Conservation (phyloP, 495 filamentous ascomycete species). For the Lophiostoma macrostomum region DNA sequence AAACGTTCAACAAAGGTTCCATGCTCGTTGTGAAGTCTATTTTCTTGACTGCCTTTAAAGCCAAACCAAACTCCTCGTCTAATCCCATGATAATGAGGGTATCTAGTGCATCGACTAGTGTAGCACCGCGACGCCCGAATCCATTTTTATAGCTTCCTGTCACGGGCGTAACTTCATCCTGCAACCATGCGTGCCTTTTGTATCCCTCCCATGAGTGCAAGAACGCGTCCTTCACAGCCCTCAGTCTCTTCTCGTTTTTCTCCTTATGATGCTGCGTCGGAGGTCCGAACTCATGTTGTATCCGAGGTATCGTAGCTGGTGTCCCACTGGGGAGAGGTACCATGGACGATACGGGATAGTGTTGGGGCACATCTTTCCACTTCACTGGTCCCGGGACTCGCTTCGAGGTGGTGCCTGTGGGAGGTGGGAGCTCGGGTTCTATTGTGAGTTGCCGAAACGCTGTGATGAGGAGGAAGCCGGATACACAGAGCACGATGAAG, state of each 20-base stretch:
- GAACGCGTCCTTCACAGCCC: slow-evolving; percentile 44
- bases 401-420: slow-evolving; percentile 6
- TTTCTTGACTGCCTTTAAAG: slow-evolving; percentile 65
- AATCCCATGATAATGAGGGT: slow-evolving; percentile 97
- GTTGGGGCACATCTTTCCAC: slow-evolving; percentile 31
- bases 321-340: slow-evolving; percentile 63
- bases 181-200: slow-evolving; percentile 39
- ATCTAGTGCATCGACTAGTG: slow-evolving; percentile 85
- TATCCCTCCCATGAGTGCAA: slow-evolving; percentile 45
- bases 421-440: slow-evolving; percentile 6
- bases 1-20: slow-evolving; percentile 43
- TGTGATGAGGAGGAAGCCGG: slow-evolving; percentile 6
- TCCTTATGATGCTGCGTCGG: slow-evolving; percentile 50
- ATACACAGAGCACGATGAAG: slow-evolving; percentile 16
- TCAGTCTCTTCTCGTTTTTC: slow-evolving; percentile 46
- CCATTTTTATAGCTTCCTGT: slow-evolving; percentile 54
- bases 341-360: slow-evolving; percentile 67
- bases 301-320: slow-evolving; percentile 63
- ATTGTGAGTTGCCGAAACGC: slow-evolving; percentile 10
- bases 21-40: slow-evolving; percentile 80
- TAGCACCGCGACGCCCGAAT: slow-evolving; percentile 93
- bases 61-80: slow-evolving; percentile 83
- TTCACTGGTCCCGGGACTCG: slow-evolving; percentile 11
- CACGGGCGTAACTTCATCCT: slow-evolving; percentile 45
- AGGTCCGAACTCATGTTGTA: slow-evolving; percentile 68